Evolutionary conservation across 2,329 filamentous ascomycete species (phyloP), one percentile per base, ranked within the genome.

Genomic region (Zymoseptoria pseudotritici): DNA sequence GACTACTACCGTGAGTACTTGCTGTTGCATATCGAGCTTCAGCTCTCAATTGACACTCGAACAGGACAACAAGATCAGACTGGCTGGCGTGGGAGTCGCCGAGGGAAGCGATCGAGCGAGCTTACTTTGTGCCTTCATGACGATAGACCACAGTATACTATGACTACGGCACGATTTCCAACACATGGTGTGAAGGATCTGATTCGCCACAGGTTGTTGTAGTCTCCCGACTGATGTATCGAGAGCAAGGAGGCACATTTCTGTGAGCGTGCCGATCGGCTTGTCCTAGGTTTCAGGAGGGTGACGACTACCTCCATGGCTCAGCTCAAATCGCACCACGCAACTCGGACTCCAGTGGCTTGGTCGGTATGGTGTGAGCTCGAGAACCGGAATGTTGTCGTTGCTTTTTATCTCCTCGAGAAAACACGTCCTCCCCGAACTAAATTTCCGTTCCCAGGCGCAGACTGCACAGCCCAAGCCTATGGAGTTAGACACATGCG

Each of bases 41-140:
- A 19, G 46, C 19, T 29, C 29, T 36, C 46, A 52, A 54, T n/a
- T 52, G 51, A 53, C 58, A 57, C 67, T 74, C 19, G 17, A 42
- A 61, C 65, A 94, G 90, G 69, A 99, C 94, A 57, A 97, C 94
- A 61, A 86, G 91, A 73, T 96, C 91, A 66, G 94, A 99, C 75
- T 99, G 94, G 94, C 79, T 99, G 69, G 93, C 93, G 59, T 99
- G 94, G 94, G 94, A 99, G 74, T 81, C 82, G 19, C 85, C 89
- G 72, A 83, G 89, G 71, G 81, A 85, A 65, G 83, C 87, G 17
- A 67, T 88, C 63, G 88, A 92, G 72, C 77, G 80, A 63, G 86
- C 87, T 19, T 70, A 70, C 54, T 73, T 63, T 61, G 66, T 72
- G 56, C 66, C 70, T 50, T 69, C 63, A 60, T 68, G 61, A 63